Evolutionary conservation across 2,329 filamentous ascomycete species (phyloP), one percentile per base, ranked within the genome.

Genomic region (Stachybotrys chartarum): DNA sequence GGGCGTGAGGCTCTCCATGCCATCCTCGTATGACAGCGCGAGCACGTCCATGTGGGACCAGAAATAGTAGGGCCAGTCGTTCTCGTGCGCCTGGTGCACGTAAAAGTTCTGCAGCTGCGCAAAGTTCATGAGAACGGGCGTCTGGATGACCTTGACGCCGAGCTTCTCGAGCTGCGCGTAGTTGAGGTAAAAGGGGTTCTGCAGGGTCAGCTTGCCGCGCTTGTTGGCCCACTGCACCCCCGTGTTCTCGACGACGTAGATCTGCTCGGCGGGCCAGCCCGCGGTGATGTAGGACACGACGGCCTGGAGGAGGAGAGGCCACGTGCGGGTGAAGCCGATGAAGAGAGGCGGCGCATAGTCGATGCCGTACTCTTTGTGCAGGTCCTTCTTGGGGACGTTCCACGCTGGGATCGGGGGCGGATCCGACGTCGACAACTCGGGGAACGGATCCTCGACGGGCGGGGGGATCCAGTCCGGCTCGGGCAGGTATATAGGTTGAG

Each of bases 161-260:
- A 84, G 75, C n/a, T 71, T 68, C 6, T 69, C 57, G 14, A 84
- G 72, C 5, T 72, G 68, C 0, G 70, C 72, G 60, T 84, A 77
- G 65, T 83, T 78, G 24, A 85, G 68, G 63, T 75, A 83, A 66
- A 79, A 82, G 0, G 79, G 81, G 57, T 84, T 82, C 58, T 83
- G 76, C 0, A 79, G 68, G 0, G 73, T 72, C 4, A 84, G 70
- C 39, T 71, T 68, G 3, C 73, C 75, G 8, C 71, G 66, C n/a
- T 69, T 63, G 62, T 84, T 84, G 51, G 78, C 75, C 54, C 78
- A 68, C 63, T 82, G 78, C 14, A 77, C 76, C 6, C 81, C 81
- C 6, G 78, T 84, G 66, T 85, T 85, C 61, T 85, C 82, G 31
- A 84, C 67, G 2, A 84, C 76, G 58, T 79, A 79, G 57, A 85